A percentile compares a stretch with the other conserved stretches of the same genome.
phyloP scores from a whole-genome alignment of 257 asterid genomes.

The Fraxinus quadrangulata region DNA sequence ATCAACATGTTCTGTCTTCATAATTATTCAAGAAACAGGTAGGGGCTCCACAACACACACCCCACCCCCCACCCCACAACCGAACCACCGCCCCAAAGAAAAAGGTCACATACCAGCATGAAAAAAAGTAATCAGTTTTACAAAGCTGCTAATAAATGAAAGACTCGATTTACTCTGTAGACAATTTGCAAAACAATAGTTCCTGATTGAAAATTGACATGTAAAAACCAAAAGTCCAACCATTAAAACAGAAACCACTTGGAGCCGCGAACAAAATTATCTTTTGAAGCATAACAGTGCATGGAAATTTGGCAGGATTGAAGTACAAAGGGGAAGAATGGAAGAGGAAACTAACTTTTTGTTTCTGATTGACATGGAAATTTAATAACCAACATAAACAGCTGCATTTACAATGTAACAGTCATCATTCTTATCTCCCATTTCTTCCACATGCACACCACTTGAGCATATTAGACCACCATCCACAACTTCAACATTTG shows the following conservation, averaged over 20 bases:
- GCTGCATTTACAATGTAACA: conserved; percentile 96
- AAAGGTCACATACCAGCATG: background rate
- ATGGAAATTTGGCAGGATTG: background rate
- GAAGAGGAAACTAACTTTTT: conserved; percentile 35
- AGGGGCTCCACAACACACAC: background rate
- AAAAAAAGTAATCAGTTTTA: background rate
- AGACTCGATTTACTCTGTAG: background rate
- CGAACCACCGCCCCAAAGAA: background rate
- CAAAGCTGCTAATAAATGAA: background rate
- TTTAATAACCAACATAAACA: conserved; percentile 87
- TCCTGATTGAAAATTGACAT: background rate
- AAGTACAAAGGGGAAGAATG: background rate
- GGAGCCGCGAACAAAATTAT: background rate
- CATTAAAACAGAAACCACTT: background rate
- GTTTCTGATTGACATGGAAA: conserved; percentile 1
- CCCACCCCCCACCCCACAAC: background rate
- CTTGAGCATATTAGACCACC: conserved; percentile 93
- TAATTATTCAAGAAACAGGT: background rate
- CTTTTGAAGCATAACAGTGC: background rate
- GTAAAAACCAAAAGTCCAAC: background rate
- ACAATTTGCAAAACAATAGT: background rate
- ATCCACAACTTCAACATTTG: conserved; percentile 78
- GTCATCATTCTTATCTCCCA: conserved; percentile 92
- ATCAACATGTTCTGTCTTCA: background rate
- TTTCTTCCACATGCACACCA: conserved; percentile 90